Conservation (phyloP, 2,329 filamentous ascomycete species). For the Dactylonectria macrodidyma region DNA sequence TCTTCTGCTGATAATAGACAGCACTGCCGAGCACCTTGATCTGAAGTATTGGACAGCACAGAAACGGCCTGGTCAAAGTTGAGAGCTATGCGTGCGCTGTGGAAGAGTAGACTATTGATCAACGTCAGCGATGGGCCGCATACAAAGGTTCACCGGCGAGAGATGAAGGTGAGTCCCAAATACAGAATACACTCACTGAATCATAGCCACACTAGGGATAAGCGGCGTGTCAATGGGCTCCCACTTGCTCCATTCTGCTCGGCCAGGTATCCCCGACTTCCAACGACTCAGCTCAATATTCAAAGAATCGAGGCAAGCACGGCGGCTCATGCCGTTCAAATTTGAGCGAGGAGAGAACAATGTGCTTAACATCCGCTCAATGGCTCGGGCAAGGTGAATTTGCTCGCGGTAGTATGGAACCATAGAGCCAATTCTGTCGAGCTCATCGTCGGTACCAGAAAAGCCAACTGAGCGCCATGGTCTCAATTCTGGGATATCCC, state of each 20-base stretch:
- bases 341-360: constrained; percentile 26
- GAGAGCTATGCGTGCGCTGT: constrained; percentile 16
- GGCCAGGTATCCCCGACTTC: constrained; percentile 10
- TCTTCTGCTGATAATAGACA: constrained; percentile 43
- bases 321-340: constrained; percentile 17
- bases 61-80: constrained; percentile 9
- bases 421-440: constrained; percentile 31
- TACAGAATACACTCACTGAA: constrained; percentile 9
- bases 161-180: not conserved
- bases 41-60: constrained; percentile 2
- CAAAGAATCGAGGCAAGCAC: constrained; percentile 4
- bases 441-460: constrained; percentile 22
- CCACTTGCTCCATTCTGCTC: constrained; percentile 19
- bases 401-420: constrained; percentile 40
- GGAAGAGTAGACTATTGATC: constrained; percentile 11
- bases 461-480: constrained; percentile 46
- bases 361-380: constrained; percentile 42
- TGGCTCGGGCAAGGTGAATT: constrained; percentile 36
- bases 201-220: constrained; percentile 5
- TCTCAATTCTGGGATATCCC: constrained; percentile 16
- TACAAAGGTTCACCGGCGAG: not conserved
- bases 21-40: constrained; percentile 22
- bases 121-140: not conserved
- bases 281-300: constrained; percentile 20
- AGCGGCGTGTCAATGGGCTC: constrained; percentile 7